Conservation (phyloP, 345 rosid genomes). For the Erodium maritimum region DNA sequence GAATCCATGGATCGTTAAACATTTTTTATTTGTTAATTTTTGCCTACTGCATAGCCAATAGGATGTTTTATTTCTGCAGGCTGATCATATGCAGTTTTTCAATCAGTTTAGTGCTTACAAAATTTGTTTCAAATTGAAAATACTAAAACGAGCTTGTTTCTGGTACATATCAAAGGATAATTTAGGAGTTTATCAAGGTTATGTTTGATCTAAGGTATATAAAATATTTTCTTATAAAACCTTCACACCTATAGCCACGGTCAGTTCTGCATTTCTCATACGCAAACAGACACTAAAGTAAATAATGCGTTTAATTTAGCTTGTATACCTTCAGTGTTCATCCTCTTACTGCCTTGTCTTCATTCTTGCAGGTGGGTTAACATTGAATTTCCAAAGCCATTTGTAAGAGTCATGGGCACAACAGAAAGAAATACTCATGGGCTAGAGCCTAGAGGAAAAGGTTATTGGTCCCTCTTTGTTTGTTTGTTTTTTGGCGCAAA, state of each 20-base stretch:
- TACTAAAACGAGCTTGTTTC: conserved; percentile 12
- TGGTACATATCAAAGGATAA: conserved; percentile 46
- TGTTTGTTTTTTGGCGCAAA: too few relatives aligned
- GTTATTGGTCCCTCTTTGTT: too few relatives aligned
- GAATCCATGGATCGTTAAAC: too few relatives aligned
- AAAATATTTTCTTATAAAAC: background rate
- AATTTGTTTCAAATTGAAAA: background rate
- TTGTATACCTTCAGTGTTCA: too few relatives aligned
- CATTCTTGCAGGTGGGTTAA: conserved; percentile 64
- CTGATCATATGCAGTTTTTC: background rate
- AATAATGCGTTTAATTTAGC: background rate
- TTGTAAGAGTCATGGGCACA: conserved; percentile 88
- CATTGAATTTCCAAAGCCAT: conserved; percentile 87
- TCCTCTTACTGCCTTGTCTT: too few relatives aligned
- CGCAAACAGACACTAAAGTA: background rate
- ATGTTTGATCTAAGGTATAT: conserved; percentile 68
- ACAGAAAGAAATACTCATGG: conserved; percentile 80
- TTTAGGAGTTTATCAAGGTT: conserved; percentile 58
- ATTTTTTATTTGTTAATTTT: too few relatives aligned
- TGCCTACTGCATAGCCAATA: too few relatives aligned
- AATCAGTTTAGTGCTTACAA: background rate
- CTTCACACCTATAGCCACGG: conserved; percentile 4
- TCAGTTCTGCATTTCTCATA: conserved; percentile 3
- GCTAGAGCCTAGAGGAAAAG: conserved; percentile 94
- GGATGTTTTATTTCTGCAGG: background rate